Conservation (phyloP, 345 rosid species). For the Ceriops tagal region DNA sequence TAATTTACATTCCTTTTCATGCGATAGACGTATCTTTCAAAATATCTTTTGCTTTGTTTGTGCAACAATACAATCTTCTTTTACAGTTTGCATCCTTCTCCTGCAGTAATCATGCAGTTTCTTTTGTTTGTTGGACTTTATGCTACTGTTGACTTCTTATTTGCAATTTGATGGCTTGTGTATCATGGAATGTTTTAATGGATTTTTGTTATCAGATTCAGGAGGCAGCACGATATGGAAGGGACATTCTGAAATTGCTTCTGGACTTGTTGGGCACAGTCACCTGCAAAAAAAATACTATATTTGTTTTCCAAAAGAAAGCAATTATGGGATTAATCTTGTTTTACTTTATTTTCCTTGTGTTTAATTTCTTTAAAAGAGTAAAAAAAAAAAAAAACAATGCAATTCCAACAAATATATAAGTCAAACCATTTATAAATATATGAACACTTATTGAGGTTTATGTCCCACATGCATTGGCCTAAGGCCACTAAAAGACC, state of each 20-base stretch:
- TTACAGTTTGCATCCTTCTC: too few relatives aligned
- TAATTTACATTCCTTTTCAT: too few relatives aligned
- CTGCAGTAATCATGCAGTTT: too few relatives aligned
- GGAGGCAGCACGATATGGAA: slow-evolving; percentile 33
- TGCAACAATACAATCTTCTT: too few relatives aligned
- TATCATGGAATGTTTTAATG: slow-evolving; percentile 11
- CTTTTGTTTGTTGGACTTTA: too few relatives aligned
- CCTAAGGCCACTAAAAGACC: too few relatives aligned
- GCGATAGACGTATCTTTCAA: too few relatives aligned
- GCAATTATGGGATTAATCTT: neutral
- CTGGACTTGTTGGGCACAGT: slow-evolving; percentile 71
- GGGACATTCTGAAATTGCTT: slow-evolving; percentile 45
- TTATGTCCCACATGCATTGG: too few relatives aligned
- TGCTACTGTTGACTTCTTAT: neutral
- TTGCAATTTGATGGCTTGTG: neutral
- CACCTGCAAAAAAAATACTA: slow-evolving; percentile 63
- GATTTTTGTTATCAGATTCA: slow-evolving; percentile 47
- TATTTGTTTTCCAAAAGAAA: slow-evolving; percentile 15
- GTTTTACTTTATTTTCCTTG: slow-evolving; percentile 16
- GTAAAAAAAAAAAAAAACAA: neutral
- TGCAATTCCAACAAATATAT: too few relatives aligned
- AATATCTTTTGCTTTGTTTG: too few relatives aligned
- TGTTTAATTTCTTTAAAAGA: neutral
- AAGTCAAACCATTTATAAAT: too few relatives aligned
- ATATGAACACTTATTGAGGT: too few relatives aligned